Evolutionary conservation across 2,329 filamentous ascomycete species (phyloP).

Genomic region (Fusarium sp.): DNA sequence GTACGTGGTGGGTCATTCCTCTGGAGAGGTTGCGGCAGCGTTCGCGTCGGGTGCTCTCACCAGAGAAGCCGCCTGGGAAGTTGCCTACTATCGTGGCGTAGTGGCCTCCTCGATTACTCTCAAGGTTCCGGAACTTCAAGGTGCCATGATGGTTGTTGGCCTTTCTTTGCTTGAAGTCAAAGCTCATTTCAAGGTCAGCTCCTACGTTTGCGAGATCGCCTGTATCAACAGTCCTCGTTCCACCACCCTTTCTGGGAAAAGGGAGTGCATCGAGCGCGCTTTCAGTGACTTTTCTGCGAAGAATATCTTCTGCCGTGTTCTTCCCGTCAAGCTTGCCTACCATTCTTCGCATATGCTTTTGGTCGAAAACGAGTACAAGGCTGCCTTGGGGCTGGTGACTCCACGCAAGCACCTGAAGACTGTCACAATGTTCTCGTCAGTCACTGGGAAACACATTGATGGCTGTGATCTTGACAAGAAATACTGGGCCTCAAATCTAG

Average conservation of each 20-base stretch:
- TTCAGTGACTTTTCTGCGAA: constrained; percentile 51
- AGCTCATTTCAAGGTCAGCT: constrained; percentile 45
- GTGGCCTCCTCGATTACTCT: constrained; percentile 51
- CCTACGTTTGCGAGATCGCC: constrained; percentile 54
- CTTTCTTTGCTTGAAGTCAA: constrained; percentile 50
- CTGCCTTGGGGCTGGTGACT: constrained; percentile 46
- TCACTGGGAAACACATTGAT: constrained; percentile 51
- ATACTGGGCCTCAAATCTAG: constrained; percentile 66
- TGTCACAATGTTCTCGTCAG: constrained; percentile 60
- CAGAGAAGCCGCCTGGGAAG: constrained; percentile 57
- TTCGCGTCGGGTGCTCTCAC: constrained; percentile 58
- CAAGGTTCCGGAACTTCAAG: constrained; percentile 50
- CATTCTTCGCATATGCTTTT: constrained; percentile 63
- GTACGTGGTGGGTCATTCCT: constrained; percentile 62
- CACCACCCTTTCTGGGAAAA: constrained; percentile 61
- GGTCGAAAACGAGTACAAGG: constrained; percentile 56
- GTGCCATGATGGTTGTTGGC: constrained; percentile 61
- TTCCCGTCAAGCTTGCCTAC: constrained; percentile 60
- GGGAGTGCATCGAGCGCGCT: constrained; percentile 51
- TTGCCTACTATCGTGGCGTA: constrained; percentile 60
- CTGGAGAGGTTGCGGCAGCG: constrained; percentile 64
- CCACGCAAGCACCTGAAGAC: constrained; percentile 20
- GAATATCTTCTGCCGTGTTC: constrained; percentile 54
- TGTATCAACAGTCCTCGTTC: constrained; percentile 63
- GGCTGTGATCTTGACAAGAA: constrained; percentile 48